Percentiles rank a stretch among this genome's conserved stretches.
Evolutionary conservation across 73 alveolate species (phyloP).

Genomic region (Tetrahymena elliotti): DNA sequence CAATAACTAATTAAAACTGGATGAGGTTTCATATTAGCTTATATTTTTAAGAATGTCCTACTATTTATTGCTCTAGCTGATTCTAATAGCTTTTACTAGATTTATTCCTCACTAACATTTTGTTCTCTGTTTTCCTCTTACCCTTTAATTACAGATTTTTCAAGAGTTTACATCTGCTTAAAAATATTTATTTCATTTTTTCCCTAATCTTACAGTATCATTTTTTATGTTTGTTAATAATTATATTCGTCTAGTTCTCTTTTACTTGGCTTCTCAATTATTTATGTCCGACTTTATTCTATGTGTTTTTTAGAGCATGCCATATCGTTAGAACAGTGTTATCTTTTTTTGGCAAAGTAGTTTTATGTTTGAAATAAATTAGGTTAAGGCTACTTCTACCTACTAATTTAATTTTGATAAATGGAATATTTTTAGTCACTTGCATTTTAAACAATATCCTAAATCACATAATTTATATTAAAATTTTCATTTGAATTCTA

Average conservation of each 20-base stretch:
- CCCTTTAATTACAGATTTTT: not conserved
- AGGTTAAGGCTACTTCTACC: not conserved
- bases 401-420: not conserved
- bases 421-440: not conserved
- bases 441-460: not conserved
- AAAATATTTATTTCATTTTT: not conserved
- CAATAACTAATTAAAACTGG: not conserved
- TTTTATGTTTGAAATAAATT: not conserved
- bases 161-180: not conserved
- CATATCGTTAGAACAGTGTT: not conserved
- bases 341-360: not conserved
- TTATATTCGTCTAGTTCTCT: not conserved
- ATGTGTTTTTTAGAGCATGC: not conserved
- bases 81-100: not conserved
- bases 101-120: not conserved
- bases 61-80: not conserved
- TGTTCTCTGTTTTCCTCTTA: not conserved
- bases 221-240: not conserved
- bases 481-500: not conserved
- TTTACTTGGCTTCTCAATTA: not conserved
- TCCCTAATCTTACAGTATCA: not conserved
- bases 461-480: not conserved
- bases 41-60: not conserved
- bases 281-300: not conserved
- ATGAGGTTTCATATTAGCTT: not conserved